Base-by-base conservation (phyloP, 1,139 yeast genomes). In the Hemisphaericaspora subhashii region DNA sequence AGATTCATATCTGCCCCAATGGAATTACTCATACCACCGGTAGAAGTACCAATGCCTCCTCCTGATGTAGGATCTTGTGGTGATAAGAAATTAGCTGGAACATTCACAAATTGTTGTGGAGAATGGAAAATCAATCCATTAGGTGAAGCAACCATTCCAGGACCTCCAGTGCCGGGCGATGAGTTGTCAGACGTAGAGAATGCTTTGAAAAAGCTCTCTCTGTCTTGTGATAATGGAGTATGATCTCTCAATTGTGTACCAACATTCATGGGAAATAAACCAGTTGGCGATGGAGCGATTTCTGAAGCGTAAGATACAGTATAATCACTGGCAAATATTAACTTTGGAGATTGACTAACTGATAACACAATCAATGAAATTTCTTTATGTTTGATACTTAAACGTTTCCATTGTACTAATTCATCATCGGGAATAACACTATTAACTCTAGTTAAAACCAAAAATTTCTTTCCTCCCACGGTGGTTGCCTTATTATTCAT, bases 401-500 rank as follows among this genome's bases (percentile, higher is more conserved):
- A 62, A 41, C 88, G 62, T 54, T 86, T 81, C 90, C 92, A 83
- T 53, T 83, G 87, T 36, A 83, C 71, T 39, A 85, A 62, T 53
- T 85, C 94, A 55, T 84, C 92, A 57, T 85, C 94, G 0, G 90
- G 88, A 31, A 85, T 77, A 40, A 83, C 76, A 47, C 85, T 84
- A 51, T 81, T 82, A 38, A 83, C 62, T 50, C 94, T 70, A 0
- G 92, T 83, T 38, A 85, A 62, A 1, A 85, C 81, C 48, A 85
- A 65, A 47, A 79, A 83, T 35, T 79, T 77, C 58, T 77, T 79
- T 0, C 85, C 86, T 11, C 71, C 65, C 21, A 62, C 48, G 2
- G 66, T 65, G 24, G 64, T 54, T 6, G 66, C 55, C 29, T 58
- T 55, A 32, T 57, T 58, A 37, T 61, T 56, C 28, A 58, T 50